phyloP scores from a whole-genome alignment of 2,329 filamentous ascomycete genomes.

The Cladosporium sp. region DNA sequence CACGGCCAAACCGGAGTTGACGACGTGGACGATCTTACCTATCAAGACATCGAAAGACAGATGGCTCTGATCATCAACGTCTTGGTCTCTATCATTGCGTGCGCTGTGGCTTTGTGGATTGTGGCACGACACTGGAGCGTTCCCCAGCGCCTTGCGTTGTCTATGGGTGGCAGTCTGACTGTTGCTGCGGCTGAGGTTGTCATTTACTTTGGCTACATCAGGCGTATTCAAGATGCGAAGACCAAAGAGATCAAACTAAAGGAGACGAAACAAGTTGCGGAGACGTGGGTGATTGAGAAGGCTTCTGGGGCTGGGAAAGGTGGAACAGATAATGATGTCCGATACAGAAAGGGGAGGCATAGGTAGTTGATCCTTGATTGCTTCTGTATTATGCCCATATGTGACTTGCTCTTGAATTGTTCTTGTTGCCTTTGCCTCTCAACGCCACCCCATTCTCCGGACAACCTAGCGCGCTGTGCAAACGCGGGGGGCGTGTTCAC shows the following conservation, averaged over 20 bases:
- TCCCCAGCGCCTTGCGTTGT: constrained; percentile 63
- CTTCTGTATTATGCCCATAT: not conserved
- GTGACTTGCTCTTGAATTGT: not conserved
- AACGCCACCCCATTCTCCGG: not conserved
- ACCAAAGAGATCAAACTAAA: constrained; percentile 54
- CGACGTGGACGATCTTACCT: constrained; percentile 59
- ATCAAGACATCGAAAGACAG: constrained; percentile 73
- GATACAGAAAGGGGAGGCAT: constrained; percentile 42
- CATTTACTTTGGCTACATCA: constrained; percentile 70
- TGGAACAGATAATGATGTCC: constrained; percentile 28
- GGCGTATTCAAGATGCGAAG: constrained; percentile 65
- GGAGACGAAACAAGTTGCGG: constrained; percentile 64
- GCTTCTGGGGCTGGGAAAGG: constrained; percentile 11
- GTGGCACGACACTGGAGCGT: constrained; percentile 70
- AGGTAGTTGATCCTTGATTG: constrained; percentile 26
- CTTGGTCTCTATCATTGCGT: constrained; percentile 76
- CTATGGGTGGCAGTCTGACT: constrained; percentile 63
- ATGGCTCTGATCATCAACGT: constrained; percentile 85
- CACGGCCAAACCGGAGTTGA: constrained; percentile 37
- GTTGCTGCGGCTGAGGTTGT: constrained; percentile 73
- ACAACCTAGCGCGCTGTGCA: no score
- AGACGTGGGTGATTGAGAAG: constrained; percentile 59
- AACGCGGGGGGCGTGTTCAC: not conserved
- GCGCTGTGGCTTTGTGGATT: constrained; percentile 73
- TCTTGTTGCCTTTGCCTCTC: not conserved